phyloP scores from a whole-genome alignment of 768 basidiomycete genomes.

The Leccinum obscurum region DNA sequence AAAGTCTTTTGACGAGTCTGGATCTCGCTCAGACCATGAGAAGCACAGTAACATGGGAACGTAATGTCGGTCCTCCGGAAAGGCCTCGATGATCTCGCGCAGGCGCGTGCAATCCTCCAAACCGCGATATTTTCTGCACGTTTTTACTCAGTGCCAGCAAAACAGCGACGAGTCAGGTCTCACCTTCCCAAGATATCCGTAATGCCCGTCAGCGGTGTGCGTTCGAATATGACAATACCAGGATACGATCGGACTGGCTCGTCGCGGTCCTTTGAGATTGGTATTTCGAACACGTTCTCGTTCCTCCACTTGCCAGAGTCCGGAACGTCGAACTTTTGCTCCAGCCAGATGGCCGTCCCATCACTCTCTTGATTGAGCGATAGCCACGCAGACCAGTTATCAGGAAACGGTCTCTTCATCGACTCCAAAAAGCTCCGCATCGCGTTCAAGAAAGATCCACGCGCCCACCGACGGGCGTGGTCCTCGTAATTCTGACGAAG shows the following conservation, averaged over 20 bases:
- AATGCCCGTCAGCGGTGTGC: constrained; percentile 62
- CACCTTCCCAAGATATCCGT: constrained; percentile 69
- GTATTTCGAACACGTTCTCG: constrained; percentile 63
- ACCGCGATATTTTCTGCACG: constrained; percentile 61
- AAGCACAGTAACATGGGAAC: constrained; percentile 61
- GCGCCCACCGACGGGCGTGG: constrained; percentile 71
- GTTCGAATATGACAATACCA: constrained; percentile 74
- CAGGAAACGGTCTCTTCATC: constrained; percentile 31
- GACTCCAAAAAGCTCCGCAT: constrained; percentile 39
- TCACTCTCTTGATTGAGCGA: constrained; percentile 72
- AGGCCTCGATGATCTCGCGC: constrained; percentile 56
- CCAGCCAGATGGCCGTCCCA: constrained; percentile 78
- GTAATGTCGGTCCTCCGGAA: constrained; percentile 59
- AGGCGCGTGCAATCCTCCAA: constrained; percentile 74
- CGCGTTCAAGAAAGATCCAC: constrained; percentile 59
- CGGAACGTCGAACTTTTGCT: constrained; percentile 73
- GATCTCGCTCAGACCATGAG: constrained; percentile 53
- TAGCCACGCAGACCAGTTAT: constrained; percentile 68
- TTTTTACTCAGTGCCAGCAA: constrained; percentile 1
- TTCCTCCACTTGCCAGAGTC: constrained; percentile 61
- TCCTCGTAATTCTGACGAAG: constrained; percentile 64
- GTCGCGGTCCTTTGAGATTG: constrained; percentile 25
- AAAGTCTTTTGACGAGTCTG: constrained; percentile 49
- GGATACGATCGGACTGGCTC: constrained; percentile 41
- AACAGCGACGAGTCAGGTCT: constrained; percentile 11